Evolutionary conservation across 495 filamentous ascomycete species (phyloP).

Genomic region (Podospora fimiseda): DNA sequence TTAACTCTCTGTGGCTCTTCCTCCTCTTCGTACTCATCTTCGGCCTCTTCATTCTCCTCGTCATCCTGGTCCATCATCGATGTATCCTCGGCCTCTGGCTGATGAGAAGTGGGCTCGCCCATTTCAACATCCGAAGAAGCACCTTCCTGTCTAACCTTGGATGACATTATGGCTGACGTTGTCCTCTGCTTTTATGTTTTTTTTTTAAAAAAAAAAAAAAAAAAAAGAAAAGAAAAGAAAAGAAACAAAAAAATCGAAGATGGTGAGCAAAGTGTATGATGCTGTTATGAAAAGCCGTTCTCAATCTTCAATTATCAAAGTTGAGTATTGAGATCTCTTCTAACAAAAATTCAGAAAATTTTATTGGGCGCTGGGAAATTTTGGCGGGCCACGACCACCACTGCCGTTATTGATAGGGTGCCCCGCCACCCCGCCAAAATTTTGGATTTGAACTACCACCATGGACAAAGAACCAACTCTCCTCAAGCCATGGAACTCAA

Average conservation of each 20-base stretch:
- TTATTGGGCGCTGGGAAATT: conserved; percentile 13
- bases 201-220: not conserved
- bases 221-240: too few relatives aligned
- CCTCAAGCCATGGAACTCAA: too few relatives aligned
- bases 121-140: conserved; percentile 42
- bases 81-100: conserved; percentile 35
- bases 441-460: too few relatives aligned
- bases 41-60: conserved; percentile 6
- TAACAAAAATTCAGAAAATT: conserved; percentile 11
- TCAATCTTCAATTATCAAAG: not conserved
- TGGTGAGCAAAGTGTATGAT: too few relatives aligned
- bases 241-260: too few relatives aligned
- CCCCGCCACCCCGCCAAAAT: conserved; percentile 2
- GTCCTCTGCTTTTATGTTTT: not conserved
- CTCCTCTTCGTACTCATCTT: conserved; percentile 20
- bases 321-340: not conserved
- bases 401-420: not conserved
- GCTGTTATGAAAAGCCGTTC: too few relatives aligned
- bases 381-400: not conserved
- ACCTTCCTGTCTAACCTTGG: conserved; percentile 19
- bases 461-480: too few relatives aligned
- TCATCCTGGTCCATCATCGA: conserved; percentile 28
- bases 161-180: conserved; percentile 24
- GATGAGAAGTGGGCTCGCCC: conserved; percentile 43
- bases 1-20: conserved; percentile 28